Evolutionary conservation across 2,329 filamentous ascomycete species (phyloP).

Genomic region (Aspergillus persii): DNA sequence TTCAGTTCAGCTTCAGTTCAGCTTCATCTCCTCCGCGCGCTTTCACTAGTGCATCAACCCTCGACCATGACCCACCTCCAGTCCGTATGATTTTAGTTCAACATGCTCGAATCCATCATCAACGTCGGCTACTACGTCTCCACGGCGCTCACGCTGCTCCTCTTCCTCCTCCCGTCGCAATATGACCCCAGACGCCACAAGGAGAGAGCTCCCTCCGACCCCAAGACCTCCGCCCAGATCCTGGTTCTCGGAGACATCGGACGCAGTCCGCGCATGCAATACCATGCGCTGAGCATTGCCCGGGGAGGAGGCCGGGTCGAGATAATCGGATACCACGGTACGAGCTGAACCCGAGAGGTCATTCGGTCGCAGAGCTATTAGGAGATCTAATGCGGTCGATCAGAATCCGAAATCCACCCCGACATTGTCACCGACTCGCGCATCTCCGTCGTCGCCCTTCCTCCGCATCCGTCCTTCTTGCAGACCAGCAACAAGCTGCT

Average conservation of each 20-base stretch:
- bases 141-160: constrained; percentile 49
- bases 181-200: constrained; percentile 44
- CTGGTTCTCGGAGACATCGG: constrained; percentile 94
- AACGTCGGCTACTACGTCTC: constrained; percentile 45
- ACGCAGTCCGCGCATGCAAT: constrained; percentile 95
- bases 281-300: constrained; percentile 90
- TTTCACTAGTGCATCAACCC: neutral
- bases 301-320: constrained; percentile 77
- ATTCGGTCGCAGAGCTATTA: neutral
- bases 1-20: neutral
- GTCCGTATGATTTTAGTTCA: neutral
- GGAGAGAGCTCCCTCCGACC: constrained; percentile 20
- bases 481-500: constrained; percentile 67
- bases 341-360: neutral
- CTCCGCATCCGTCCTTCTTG: constrained; percentile 64
- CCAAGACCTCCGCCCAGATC: constrained; percentile 65
- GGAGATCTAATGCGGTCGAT: neutral
- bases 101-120: constrained; percentile 37
- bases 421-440: constrained; percentile 67
- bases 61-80: neutral
- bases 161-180: constrained; percentile 53
- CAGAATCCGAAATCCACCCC: constrained; percentile 78
- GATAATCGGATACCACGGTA: constrained; percentile 84
- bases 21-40: neutral
- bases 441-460: constrained; percentile 70